Evolutionary conservation across 768 basidiomycete genomes (phyloP), one percentile per base, ranked within the genome.

Genomic region (Boletellus ananiceps): DNA sequence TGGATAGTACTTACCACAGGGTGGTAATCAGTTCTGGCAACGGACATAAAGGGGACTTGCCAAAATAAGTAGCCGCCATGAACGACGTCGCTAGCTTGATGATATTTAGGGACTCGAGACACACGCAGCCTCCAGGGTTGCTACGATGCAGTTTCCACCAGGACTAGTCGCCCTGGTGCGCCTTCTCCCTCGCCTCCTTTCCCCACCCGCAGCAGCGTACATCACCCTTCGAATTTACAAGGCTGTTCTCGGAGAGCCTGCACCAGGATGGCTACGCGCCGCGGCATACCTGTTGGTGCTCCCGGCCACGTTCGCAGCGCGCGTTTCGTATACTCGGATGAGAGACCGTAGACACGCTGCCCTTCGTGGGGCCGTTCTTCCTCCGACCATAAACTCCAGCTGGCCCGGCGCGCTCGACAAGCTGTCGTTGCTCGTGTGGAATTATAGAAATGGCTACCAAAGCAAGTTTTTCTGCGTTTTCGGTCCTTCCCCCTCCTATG

Each of bases 371-470:
- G 80, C 80, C 25, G 71, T 73, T 9, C 60, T 76, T n/a, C 62
- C 74, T 0, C 77, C 76, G 1, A 61, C 51, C 15, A 59, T 67
- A 1, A 51, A 58, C 23, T 76, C 75, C 0, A 72, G 63, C 35
- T 66, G 54, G 59, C 63, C 71, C 6, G 79, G 77, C 21, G 77
- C 74, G 50, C n/a, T 77, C 4, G 80, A 81, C 51, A 55, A 79
- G 14, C 57, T 80, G 21, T 52, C 55, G n/a, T 49, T 27, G 13
- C 60, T 78, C 66, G 62, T 70, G 44, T 54, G 67, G 43, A 69
- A 72, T 29, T 73, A 71, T 46, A 62, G 64, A 3, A 57, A 58
- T 35, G 81, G 80, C 1, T 81, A 82, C 61, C 71, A 72, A 16
- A 78, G 81, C 75, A 51, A 7, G 72, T 49, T 2, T 19, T 14